Evolutionary conservation across 495 filamentous ascomycete genomes (phyloP).

Genomic region (Penicillium cataractarum): DNA sequence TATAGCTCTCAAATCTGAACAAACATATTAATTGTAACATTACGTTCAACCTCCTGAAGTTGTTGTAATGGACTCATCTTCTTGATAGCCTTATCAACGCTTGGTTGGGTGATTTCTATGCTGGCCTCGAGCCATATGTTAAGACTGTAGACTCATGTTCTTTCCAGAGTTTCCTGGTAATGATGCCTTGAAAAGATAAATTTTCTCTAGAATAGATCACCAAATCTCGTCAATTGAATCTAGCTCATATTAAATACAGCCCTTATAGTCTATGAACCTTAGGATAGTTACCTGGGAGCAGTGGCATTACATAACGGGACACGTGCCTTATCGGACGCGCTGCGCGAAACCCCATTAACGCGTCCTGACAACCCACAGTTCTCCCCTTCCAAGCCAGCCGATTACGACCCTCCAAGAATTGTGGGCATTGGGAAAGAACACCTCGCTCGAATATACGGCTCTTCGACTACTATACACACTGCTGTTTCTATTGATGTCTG

Average conservation of each 20-base stretch:
- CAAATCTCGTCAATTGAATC: neutral
- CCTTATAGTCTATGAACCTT: too few relatives aligned
- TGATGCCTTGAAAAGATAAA: too few relatives aligned
- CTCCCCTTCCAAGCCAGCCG: constrained; percentile 8
- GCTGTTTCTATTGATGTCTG: neutral
- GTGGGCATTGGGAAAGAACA: neutral
- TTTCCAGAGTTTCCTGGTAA: too few relatives aligned
- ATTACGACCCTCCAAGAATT: neutral
- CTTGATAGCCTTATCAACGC: neutral
- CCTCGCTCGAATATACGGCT: neutral
- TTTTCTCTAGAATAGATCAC: too few relatives aligned
- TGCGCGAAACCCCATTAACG: constrained; percentile 32
- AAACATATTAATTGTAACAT: constrained; percentile 22
- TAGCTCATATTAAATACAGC: neutral
- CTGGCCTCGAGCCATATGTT: neutral
- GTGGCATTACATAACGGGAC: constrained; percentile 22
- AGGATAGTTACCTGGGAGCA: neutral
- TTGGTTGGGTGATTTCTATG: neutral
- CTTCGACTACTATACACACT: neutral
- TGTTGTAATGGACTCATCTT: neutral
- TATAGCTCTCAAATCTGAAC: constrained; percentile 20
- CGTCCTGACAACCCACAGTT: constrained; percentile 21
- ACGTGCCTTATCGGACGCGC: constrained; percentile 35
- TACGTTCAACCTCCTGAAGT: neutral
- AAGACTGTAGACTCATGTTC: neutral